Evolutionary conservation across 768 basidiomycete species (phyloP), one percentile per base, ranked within the genome.

Genomic region (Leccinum incarnatum): DNA sequence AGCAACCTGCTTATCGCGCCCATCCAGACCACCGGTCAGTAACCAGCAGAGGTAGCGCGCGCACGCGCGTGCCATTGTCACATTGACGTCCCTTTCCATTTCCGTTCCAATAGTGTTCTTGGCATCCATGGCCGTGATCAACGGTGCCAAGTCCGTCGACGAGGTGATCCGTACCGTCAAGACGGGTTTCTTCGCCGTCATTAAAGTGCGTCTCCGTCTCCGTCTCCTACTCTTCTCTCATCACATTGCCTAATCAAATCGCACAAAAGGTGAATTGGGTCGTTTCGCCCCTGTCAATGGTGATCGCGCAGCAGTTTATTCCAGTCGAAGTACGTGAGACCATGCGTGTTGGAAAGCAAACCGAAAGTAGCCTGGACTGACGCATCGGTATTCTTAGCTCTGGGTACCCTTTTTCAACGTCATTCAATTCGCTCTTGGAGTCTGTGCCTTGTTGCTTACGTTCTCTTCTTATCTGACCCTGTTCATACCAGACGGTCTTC

Each of bases 371-470:
- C 36, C 51, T 21, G 55, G 51, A 32, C 64, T 60, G 25, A 64
- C 34, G 15, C 37, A 23, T n/a, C 34, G 51, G n/a, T 37, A n/a
- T 40, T 40, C 40, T 15, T 62, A 91, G 88, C 79, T 93, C 47
- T 93, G 93, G 92, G 89, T 90, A 0, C 89, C 89, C 9, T 95
- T 90, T 77, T 94, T 95, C 81, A 93, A 87, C 71, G 65, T 81
- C 36, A 76, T 95, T 45, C 84, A 86, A 69, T 93, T 95, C 69
- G 70, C 83, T 21, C 78, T 91, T 12, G 91, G 91, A 21, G 91
- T 92, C 67, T 66, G 88, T 56, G 32, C 48, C 14, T 17, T 51
- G 30, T 64, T 53, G 14, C 42, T 62, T 59, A 56, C 5, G 32
- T 40, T 49, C 19, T 9, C 10, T 51, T 19, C 8, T n/a, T 1